Percentiles rank a stretch among this genome's conserved stretches.
Conservation (phyloP, 1,284 basidiomycete genomes). For the Papiliotrema laurentii region DNA sequence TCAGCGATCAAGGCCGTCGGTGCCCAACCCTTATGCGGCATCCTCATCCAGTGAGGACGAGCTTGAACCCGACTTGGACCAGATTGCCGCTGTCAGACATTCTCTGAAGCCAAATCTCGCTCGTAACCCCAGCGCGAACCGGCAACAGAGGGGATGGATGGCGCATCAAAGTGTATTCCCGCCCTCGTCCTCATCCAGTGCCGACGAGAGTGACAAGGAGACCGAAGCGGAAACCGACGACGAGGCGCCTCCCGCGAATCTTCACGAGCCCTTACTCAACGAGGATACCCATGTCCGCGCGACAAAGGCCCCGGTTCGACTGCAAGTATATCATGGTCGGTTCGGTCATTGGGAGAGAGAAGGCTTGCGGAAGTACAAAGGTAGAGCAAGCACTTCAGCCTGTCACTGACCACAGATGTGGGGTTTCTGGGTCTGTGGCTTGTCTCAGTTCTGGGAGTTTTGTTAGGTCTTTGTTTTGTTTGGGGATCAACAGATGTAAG, state of each 20-base stretch:
- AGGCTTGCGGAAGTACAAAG: slow-evolving; percentile 45
- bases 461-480: slow-evolving; percentile 43
- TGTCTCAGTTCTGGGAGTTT: slow-evolving; percentile 29
- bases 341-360: slow-evolving; percentile 47
- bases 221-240: slow-evolving; percentile 30
- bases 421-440: slow-evolving; percentile 45
- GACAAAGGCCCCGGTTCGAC: slow-evolving; percentile 28
- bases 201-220: slow-evolving; percentile 36
- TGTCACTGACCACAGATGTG: slow-evolving; percentile 30
- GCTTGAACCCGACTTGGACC: slow-evolving; percentile 29
- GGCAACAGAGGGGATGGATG: slow-evolving; percentile 44
- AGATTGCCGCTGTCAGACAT: slow-evolving; percentile 30
- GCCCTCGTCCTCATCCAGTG: slow-evolving; percentile 35
- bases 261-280: slow-evolving; percentile 37
- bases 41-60: slow-evolving; percentile 36
- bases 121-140: slow-evolving; percentile 12
- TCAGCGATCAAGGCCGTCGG: no score
- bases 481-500: slow-evolving; percentile 47
- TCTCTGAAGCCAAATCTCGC: no score
- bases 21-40: slow-evolving; percentile 40
- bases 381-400: slow-evolving; percentile 17
- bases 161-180: slow-evolving; percentile 49
- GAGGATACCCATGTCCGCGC: slow-evolving; percentile 15
- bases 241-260: slow-evolving; percentile 7
- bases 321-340: slow-evolving; percentile 45